A percentile compares a stretch with the other conserved stretches of the same genome.
Conservation (phyloP, 2,329 filamentous ascomycete species). For the Teratosphaeria epicoccoides region DNA sequence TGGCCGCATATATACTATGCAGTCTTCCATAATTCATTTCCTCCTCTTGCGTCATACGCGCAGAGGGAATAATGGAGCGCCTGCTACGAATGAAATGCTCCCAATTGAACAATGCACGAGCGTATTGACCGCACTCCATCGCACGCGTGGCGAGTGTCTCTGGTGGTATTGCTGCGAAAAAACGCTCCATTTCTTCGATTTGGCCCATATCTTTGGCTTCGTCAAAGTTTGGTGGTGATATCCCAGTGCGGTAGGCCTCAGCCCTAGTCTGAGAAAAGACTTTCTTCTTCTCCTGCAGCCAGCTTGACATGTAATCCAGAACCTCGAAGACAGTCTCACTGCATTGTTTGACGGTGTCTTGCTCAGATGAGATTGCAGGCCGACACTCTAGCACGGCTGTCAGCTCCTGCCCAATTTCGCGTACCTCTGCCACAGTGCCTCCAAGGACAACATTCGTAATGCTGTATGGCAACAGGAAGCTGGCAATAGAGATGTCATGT, state of each 20-base stretch:
- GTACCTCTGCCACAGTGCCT: constrained; percentile 52
- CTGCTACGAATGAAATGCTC: constrained; percentile 71
- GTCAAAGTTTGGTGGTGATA: constrained; percentile 37
- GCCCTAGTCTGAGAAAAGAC: constrained; percentile 29
- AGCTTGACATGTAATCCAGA: constrained; percentile 82
- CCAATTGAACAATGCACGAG: constrained; percentile 84
- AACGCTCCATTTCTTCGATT: constrained; percentile 57
- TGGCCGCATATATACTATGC: constrained; percentile 91
- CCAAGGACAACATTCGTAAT: constrained; percentile 74
- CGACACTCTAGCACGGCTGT: constrained; percentile 59
- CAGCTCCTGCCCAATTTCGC: constrained; percentile 62
- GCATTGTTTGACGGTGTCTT: constrained; percentile 70
- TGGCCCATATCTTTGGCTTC: constrained; percentile 43
- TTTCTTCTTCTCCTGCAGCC: constrained; percentile 70
- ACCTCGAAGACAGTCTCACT: constrained; percentile 89
- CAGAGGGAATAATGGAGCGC: constrained; percentile 31
- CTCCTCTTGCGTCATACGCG: constrained; percentile 27
- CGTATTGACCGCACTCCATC: constrained; percentile 87
- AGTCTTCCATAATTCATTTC: constrained; percentile 51
- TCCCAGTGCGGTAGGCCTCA: constrained; percentile 35
- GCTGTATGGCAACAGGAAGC: constrained; percentile 81
- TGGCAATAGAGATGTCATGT: constrained; percentile 75
- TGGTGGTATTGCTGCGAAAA: constrained; percentile 59
- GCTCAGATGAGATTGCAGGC: constrained; percentile 44
- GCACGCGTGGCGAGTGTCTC: constrained; percentile 71